A percentile compares a stretch with the other conserved stretches of the same genome.
These are phyloP conservation scores for Tirmania nivea DNA, from an alignment of 495 filamentous ascomycete species.

Conservation along the genomic window DNA sequence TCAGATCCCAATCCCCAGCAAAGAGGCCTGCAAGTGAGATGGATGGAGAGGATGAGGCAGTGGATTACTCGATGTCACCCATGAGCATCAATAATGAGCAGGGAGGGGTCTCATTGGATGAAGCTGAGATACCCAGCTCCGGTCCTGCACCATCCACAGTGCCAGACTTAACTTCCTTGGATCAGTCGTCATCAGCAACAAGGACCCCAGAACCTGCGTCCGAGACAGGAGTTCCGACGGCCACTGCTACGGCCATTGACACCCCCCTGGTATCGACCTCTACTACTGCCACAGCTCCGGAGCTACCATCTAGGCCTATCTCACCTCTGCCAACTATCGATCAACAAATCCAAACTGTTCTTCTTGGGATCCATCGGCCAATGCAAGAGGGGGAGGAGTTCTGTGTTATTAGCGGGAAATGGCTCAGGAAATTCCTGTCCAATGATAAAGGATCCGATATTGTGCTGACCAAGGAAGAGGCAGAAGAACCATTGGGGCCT, in stretches of 20 bases:
- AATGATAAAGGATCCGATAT: constrained; percentile 31
- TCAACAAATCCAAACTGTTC: constrained; percentile 54
- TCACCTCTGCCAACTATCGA: constrained; percentile 25
- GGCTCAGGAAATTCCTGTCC: constrained; percentile 54
- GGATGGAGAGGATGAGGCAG: constrained; percentile 11
- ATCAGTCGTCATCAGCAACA: constrained; percentile 3
- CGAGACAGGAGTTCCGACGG: background rate
- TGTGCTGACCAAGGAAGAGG: constrained; percentile 35
- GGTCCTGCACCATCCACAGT: background rate
- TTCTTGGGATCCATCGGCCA: constrained; percentile 28
- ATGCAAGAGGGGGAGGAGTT: constrained; percentile 47
- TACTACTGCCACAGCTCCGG: background rate
- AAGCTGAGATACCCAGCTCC: constrained; percentile 2
- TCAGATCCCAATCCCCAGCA: constrained; percentile 18
- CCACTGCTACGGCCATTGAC: background rate
- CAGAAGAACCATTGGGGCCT: constrained; percentile 49
- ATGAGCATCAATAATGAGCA: constrained; percentile 8
- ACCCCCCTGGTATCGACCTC: background rate
- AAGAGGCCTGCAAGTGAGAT: constrained; percentile 10
- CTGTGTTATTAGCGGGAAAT: constrained; percentile 56
- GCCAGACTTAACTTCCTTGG: background rate
- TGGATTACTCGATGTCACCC: constrained; percentile 9
- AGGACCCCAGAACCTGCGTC: constrained; percentile 6
- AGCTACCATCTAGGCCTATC: background rate
- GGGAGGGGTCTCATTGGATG: constrained; percentile 21